Conservation (phyloP, 2,329 filamentous ascomycete genomes). For the Fusarium secorum region DNA sequence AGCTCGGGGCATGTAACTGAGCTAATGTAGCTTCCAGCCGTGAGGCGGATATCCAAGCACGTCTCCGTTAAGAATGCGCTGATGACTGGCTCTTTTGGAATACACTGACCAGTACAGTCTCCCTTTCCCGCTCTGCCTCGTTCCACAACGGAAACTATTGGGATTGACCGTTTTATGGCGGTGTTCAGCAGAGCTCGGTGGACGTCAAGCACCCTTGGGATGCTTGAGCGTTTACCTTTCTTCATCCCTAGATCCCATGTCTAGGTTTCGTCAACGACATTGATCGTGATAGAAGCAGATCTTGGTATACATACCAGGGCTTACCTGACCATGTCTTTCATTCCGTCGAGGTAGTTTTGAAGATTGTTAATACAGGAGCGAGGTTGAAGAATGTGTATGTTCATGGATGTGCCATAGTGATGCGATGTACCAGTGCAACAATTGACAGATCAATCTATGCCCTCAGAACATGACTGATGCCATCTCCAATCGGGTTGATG, state of each 20-base stretch:
- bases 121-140: neutral
- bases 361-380: neutral
- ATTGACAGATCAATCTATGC: neutral
- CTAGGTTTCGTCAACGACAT: neutral
- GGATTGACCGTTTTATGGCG: neutral
- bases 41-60: neutral
- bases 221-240: neutral
- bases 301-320: neutral
- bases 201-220: neutral
- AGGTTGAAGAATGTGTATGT: neutral
- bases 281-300: neutral
- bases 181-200: neutral
- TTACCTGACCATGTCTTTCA: neutral
- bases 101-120: neutral
- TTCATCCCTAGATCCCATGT: neutral
- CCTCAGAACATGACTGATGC: neutral
- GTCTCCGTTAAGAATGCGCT: neutral
- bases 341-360: neutral
- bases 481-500: neutral
- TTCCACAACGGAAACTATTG: neutral
- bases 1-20: neutral
- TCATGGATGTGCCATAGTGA: neutral
- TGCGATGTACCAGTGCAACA: neutral
- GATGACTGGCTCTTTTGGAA: neutral
- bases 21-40: neutral